These are phyloP conservation scores for Zymoseptoria pseudotritici DNA, from an alignment of 2,329 filamentous ascomycete species.

Conservation along the genomic window DNA sequence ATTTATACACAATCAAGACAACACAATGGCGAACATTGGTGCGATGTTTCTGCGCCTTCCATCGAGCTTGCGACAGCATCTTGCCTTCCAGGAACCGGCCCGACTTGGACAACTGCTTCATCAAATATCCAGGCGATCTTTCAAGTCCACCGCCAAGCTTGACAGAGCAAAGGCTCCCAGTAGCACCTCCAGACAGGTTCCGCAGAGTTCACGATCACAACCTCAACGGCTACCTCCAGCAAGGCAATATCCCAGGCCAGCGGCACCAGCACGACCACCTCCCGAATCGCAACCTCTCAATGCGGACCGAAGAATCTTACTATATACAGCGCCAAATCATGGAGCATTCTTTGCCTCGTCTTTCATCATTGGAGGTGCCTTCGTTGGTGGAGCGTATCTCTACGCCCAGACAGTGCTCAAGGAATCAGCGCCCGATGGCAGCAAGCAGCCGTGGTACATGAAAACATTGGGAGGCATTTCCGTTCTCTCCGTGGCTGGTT, in stretches of 20 bases:
- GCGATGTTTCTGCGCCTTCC: conserved; percentile 17
- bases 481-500: conserved; percentile 5
- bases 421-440: conserved; percentile 6
- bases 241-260: conserved; percentile 7
- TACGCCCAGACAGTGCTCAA: conserved; percentile 13
- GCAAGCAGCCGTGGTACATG: conserved; percentile 4
- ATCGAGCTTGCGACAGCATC: conserved; percentile 14
- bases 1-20: background rate
- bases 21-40: conserved; percentile 9
- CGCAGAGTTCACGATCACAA: conserved; percentile 1
- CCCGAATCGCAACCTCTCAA: background rate
- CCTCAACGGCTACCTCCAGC: conserved; percentile 8
- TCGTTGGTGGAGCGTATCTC: conserved; percentile 13
- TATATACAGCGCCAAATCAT: conserved; percentile 21
- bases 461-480: conserved; percentile 8
- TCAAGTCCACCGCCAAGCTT: background rate
- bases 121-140: background rate
- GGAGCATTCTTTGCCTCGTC: conserved; percentile 16
- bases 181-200: background rate
- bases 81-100: conserved; percentile 3
- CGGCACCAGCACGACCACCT: background rate
- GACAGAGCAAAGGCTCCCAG: background rate
- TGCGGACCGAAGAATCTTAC: conserved; percentile 13
- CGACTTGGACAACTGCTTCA: background rate
- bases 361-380: conserved; percentile 10